Evolutionary conservation across 75 land plant species (phyloP).

Genomic region (Cupressus sempervirens): DNA sequence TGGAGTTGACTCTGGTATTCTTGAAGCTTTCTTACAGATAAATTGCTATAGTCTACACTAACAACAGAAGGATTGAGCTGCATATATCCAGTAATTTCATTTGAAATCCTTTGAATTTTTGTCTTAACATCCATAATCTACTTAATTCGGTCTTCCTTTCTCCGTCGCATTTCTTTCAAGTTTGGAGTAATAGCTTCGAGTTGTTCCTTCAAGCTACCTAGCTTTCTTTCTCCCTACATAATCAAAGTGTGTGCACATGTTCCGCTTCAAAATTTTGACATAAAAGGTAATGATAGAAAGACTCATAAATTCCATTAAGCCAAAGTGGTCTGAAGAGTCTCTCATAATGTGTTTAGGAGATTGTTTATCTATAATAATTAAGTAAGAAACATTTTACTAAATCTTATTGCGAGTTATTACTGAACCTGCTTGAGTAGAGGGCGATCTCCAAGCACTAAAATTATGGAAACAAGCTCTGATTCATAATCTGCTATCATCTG

Average conservation of each 20-base stretch:
- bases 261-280: neutral
- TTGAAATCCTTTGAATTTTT: conserved; percentile 48
- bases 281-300: neutral
- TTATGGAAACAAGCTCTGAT: conserved; percentile 74
- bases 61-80: conserved; percentile 7
- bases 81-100: conserved; percentile 37
- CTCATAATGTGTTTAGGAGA: neutral
- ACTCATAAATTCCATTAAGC: neutral
- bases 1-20: conserved; percentile 54
- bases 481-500: conserved; percentile 82
- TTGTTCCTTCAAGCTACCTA: conserved; percentile 57
- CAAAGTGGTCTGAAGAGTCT: neutral
- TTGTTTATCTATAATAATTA: neutral
- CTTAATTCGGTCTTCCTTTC: conserved; percentile 40
- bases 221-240: conserved; percentile 41
- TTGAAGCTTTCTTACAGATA: conserved; percentile 54
- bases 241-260: neutral
- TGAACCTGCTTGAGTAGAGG: conserved; percentile 51
- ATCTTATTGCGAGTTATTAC: neutral
- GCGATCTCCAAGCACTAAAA: conserved; percentile 76
- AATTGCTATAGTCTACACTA: conserved; percentile 46
- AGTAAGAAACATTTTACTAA: conserved; percentile 1
- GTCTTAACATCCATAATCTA: conserved; percentile 54
- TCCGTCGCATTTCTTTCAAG: conserved; percentile 57
- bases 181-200: conserved; percentile 44